Conservation (phyloP, 2,329 filamentous ascomycete genomes). For the Ceratocystiopsis brevicomis region DNA sequence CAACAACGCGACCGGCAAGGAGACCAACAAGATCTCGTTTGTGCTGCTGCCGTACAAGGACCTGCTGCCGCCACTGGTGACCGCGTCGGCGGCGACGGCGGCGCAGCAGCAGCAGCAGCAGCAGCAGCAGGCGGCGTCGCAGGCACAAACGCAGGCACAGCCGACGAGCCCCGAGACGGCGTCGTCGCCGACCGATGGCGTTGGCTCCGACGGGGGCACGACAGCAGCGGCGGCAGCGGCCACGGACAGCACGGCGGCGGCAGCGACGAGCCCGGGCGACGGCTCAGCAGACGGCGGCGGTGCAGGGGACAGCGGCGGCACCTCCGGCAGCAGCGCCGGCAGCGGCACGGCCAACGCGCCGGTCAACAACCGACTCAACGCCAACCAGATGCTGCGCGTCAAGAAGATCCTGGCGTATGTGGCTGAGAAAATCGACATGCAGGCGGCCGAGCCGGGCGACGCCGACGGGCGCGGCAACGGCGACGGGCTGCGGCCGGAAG, state of each 20-base stretch:
- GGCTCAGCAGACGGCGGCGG: no score
- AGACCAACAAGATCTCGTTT: slow-evolving; percentile 93
- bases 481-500: slow-evolving; percentile 49
- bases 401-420: slow-evolving; percentile 90
- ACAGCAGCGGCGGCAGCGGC: no score
- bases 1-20: slow-evolving; percentile 69
- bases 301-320: slow-evolving; percentile 30
- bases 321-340: slow-evolving; percentile 72
- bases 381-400: slow-evolving; percentile 87
- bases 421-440: slow-evolving; percentile 64
- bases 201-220: no score
- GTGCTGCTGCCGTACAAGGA: slow-evolving; percentile 68
- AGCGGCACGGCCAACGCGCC: slow-evolving; percentile 95
- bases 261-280: slow-evolving; percentile 23
- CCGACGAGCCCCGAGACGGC: slow-evolving; percentile 52
- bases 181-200: no score
- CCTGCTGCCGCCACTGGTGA: slow-evolving; percentile 45
- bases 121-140: slow-evolving; percentile 28
- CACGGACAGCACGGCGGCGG: background rate
- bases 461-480: background rate
- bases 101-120: no score
- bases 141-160: slow-evolving; percentile 35
- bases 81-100: slow-evolving; percentile 16
- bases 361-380: slow-evolving; percentile 86
- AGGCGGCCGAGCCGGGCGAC: background rate